These are phyloP conservation scores for Phoma sp. DNA, from an alignment of 2,329 filamentous ascomycete species.

Conservation along the genomic window DNA sequence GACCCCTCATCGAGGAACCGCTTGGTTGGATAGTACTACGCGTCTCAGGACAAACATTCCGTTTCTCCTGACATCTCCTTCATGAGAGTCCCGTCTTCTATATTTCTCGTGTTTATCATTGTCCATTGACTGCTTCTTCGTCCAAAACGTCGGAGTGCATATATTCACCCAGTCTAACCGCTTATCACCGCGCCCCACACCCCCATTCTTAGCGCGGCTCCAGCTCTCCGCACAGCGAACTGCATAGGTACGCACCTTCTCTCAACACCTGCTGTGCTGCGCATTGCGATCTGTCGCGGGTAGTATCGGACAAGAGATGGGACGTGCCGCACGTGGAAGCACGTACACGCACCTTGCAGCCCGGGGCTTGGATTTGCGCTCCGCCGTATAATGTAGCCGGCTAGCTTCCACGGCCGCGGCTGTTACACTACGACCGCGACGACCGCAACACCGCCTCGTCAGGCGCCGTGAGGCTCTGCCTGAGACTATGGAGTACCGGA, in stretches of 20 bases:
- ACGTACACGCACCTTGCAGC: slow-evolving; percentile 1
- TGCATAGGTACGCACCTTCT: slow-evolving; percentile 22
- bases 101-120: slow-evolving; percentile 2
- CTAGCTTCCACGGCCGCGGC: slow-evolving; percentile 40
- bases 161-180: slow-evolving; percentile 13
- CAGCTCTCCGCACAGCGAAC: slow-evolving; percentile 8
- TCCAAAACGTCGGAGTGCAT: slow-evolving; percentile 4
- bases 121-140: slow-evolving; percentile 1
- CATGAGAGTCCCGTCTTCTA: slow-evolving; percentile 17
- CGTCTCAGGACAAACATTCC: slow-evolving; percentile 11
- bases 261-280: slow-evolving; percentile 12
- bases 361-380: slow-evolving; percentile 7
- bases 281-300: slow-evolving; percentile 13
- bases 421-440: slow-evolving; percentile 21
- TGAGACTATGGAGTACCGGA: slow-evolving; percentile 3
- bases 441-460: slow-evolving; percentile 6
- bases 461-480: slow-evolving; percentile 23
- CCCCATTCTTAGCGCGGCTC: slow-evolving; percentile 13
- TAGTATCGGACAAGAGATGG: slow-evolving; percentile 25
- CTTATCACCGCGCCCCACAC: slow-evolving; percentile 12
- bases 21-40: slow-evolving; percentile 23
- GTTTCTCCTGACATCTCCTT: slow-evolving; percentile 20
- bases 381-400: slow-evolving; percentile 29
- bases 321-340: slow-evolving; percentile 15
- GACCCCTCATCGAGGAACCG: slow-evolving; percentile 33